Evolutionary conservation across 2,329 filamentous ascomycete species (phyloP).

Genomic region (Hypoxylon sp.): DNA sequence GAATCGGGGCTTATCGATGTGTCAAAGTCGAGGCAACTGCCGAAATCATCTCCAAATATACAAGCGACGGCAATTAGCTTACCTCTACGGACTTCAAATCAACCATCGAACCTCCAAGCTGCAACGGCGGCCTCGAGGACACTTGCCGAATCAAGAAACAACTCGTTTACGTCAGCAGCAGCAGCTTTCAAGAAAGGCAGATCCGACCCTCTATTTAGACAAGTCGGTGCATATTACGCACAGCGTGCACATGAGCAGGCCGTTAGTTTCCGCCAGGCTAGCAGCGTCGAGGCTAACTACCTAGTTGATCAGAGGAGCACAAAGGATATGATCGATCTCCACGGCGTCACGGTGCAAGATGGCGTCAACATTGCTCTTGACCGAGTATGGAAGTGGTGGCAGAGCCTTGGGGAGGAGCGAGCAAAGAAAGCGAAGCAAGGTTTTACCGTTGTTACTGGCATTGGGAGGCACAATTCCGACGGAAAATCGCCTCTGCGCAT

Average conservation of each 20-base stretch:
- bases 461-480: slow-evolving; percentile 82
- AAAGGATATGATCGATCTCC: slow-evolving; percentile 77
- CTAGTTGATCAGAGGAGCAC: slow-evolving; percentile 78
- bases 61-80: slow-evolving; percentile 16
- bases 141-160: slow-evolving; percentile 45
- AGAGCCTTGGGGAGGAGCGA: slow-evolving; percentile 75
- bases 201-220: slow-evolving; percentile 80
- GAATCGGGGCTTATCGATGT: slow-evolving; percentile 12
- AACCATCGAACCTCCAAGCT: slow-evolving; percentile 34
- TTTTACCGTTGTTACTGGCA: slow-evolving; percentile 84
- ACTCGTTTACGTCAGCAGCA: slow-evolving; percentile 57
- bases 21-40: slow-evolving; percentile 17
- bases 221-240: slow-evolving; percentile 82
- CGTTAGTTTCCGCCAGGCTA: slow-evolving; percentile 69
- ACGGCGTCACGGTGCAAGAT: slow-evolving; percentile 85
- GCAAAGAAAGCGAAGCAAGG: slow-evolving; percentile 65
- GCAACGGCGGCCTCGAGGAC: slow-evolving; percentile 36
- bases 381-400: slow-evolving; percentile 82
- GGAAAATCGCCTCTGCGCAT: slow-evolving; percentile 83
- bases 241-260: slow-evolving; percentile 77
- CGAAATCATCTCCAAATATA: slow-evolving; percentile 16
- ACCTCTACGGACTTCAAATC: slow-evolving; percentile 12
- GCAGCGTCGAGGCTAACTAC: slow-evolving; percentile 77
- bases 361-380: slow-evolving; percentile 83
- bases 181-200: slow-evolving; percentile 65